A percentile compares a stretch with the other conserved stretches of the same genome.
These are phyloP conservation scores for Pichia phayaonensis DNA, from an alignment of 805 yeast species.

Conservation along the genomic window DNA sequence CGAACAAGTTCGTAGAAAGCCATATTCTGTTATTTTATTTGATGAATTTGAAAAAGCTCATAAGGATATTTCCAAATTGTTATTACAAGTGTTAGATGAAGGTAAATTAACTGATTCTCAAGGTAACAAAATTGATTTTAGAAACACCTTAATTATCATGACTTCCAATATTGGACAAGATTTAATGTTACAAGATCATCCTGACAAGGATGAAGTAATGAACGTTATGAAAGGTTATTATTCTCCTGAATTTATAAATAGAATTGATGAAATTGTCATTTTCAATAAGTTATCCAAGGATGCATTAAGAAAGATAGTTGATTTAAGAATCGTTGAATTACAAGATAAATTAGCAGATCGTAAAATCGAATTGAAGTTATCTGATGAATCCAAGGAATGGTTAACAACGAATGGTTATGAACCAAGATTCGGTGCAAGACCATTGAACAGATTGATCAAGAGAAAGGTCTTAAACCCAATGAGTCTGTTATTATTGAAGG, in stretches of 20 bases:
- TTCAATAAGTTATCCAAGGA: constrained; percentile 81
- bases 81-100: constrained; percentile 90
- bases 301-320: constrained; percentile 73
- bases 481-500: constrained; percentile 72
- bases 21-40: constrained; percentile 85
- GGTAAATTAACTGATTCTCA: constrained; percentile 92
- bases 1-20: constrained; percentile 92
- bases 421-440: constrained; percentile 91
- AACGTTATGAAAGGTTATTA: constrained; percentile 65
- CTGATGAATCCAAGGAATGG: constrained; percentile 66
- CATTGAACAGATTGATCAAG: constrained; percentile 84
- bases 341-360: constrained; percentile 71
- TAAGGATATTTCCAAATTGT: constrained; percentile 84
- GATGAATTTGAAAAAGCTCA: constrained; percentile 98
- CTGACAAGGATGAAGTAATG: constrained; percentile 51
- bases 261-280: constrained; percentile 89
- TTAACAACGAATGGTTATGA: constrained; percentile 85
- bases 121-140: constrained; percentile 89
- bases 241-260: constrained; percentile 92
- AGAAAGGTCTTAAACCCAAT: constrained; percentile 80
- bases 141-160: constrained; percentile 92
- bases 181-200: constrained; percentile 61
- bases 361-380: constrained; percentile 51
- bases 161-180: constrained; percentile 97
- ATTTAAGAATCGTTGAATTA: constrained; percentile 75